Evolutionary conservation across 2,329 filamentous ascomycete genomes (phyloP).

Genomic region (Exophiala sp.): DNA sequence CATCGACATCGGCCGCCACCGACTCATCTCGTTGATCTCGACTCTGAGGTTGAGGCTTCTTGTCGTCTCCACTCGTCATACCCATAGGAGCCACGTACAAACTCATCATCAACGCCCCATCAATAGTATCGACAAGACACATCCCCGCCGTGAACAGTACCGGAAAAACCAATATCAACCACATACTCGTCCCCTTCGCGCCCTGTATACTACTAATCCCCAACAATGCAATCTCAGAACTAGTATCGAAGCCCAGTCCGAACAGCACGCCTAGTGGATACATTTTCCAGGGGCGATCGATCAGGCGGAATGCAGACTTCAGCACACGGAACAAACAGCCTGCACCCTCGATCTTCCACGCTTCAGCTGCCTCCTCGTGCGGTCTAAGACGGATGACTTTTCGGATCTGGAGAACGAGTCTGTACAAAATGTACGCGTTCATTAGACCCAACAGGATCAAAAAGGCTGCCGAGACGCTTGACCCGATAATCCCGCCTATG

Average conservation of each 20-base stretch:
- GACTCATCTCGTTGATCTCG: background rate
- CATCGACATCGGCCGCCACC: background rate
- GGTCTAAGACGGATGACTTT: constrained; percentile 53
- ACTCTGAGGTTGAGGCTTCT: constrained; percentile 1
- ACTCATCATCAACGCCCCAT: constrained; percentile 92
- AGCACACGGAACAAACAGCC: constrained; percentile 72
- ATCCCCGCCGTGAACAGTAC: constrained; percentile 92
- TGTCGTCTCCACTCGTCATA: constrained; percentile 28
- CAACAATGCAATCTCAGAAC: constrained; percentile 85
- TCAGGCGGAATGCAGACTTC: constrained; percentile 70
- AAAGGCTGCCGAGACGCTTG: constrained; percentile 78
- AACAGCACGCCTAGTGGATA: constrained; percentile 85
- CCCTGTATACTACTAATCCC: constrained; percentile 88
- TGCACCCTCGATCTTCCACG: constrained; percentile 69
- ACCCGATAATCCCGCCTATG: constrained; percentile 85
- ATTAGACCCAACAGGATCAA: constrained; percentile 76
- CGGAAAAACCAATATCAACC: constrained; percentile 91
- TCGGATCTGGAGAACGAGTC: constrained; percentile 66
- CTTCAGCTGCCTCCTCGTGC: constrained; percentile 46
- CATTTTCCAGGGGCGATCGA: constrained; percentile 81
- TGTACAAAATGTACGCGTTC: constrained; percentile 81
- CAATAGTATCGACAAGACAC: constrained; percentile 89
- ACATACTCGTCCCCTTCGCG: constrained; percentile 80
- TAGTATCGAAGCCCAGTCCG: constrained; percentile 92
- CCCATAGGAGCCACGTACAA: constrained; percentile 65